A percentile compares a stretch with the other conserved stretches of the same genome.
phyloP scores from a whole-genome alignment of 2,329 filamentous ascomycete genomes.

The Epichloe hybrida region DNA sequence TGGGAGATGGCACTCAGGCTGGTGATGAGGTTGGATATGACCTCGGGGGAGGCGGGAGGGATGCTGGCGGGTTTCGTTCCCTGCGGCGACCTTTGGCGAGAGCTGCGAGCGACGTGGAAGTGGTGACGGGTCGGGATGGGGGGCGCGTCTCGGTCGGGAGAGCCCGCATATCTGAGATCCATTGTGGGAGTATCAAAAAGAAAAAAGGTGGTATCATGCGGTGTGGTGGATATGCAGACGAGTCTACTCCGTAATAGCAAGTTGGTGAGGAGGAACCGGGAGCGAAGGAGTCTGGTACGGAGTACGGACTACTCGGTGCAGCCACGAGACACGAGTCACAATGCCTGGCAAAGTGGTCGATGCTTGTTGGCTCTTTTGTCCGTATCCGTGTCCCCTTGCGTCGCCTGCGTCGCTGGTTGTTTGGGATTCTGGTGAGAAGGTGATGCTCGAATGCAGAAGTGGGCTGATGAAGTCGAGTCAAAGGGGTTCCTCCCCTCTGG shows the following conservation, averaged over 20 bases:
- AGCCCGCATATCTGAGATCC: conserved; percentile 11
- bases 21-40: conserved; percentile 58
- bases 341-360: neutral
- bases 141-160: conserved; percentile 12
- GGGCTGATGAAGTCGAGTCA: neutral
- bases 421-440: neutral
- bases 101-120: conserved; percentile 3
- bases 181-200: conserved; percentile 6
- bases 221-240: neutral
- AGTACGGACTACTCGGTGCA: neutral
- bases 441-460: neutral
- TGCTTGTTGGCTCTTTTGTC: too few relatives aligned
- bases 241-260: neutral
- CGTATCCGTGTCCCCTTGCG: too few relatives aligned
- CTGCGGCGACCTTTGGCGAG: conserved; percentile 7
- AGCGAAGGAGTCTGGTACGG: neutral
- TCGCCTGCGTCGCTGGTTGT: neutral
- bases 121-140: conserved; percentile 17
- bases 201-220: neutral
- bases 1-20: conserved; percentile 55
- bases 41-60: conserved; percentile 49
- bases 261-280: neutral
- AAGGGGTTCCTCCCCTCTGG: too few relatives aligned
- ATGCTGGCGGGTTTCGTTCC: conserved; percentile 8
- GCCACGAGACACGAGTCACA: neutral